Percentiles rank a stretch among this genome's conserved stretches.
Evolutionary conservation across 176 grass and related monocot genomes (phyloP).

Genomic region (Ensete glaucum): DNA sequence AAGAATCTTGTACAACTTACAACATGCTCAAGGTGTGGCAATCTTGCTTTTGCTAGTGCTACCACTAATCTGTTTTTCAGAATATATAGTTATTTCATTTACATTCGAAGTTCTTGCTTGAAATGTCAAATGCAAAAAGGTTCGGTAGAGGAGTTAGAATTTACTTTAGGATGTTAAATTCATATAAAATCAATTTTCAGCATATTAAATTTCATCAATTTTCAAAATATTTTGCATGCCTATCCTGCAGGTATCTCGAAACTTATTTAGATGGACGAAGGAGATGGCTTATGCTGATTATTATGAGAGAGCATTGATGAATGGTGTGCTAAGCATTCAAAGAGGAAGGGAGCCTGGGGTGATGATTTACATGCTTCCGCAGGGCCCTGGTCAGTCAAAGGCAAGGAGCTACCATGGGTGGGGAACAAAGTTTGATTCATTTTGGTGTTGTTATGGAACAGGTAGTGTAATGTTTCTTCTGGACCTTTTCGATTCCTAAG

Average conservation of each 20-base stretch:
- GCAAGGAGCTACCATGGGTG: slow-evolving; percentile 71
- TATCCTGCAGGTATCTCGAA: slow-evolving; percentile 55
- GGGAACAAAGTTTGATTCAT: slow-evolving; percentile 58
- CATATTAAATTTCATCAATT: not conserved
- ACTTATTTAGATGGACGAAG: slow-evolving; percentile 96
- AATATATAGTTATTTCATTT: not conserved
- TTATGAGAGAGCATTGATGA: slow-evolving; percentile 78
- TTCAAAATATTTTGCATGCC: not conserved
- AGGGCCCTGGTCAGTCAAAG: slow-evolving; percentile 66
- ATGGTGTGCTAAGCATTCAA: slow-evolving; percentile 89
- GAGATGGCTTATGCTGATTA: slow-evolving; percentile 63
- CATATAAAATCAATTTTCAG: not conserved
- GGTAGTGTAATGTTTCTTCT: slow-evolving; percentile 32
- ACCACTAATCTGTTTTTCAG: not conserved
- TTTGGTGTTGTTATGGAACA: slow-evolving; percentile 98
- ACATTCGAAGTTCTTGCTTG: not conserved
- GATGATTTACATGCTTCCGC: slow-evolving; percentile 99
- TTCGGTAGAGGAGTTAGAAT: too few relatives aligned
- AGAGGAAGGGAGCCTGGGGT: slow-evolving; percentile 82
- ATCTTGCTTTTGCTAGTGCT: not conserved
- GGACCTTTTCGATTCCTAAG: not conserved
- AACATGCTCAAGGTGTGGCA: slow-evolving; percentile 90
- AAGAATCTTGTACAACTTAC: slow-evolving; percentile 92
- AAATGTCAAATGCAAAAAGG: not conserved
- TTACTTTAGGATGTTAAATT: not conserved